Conservation (phyloP, 441 rosid genomes). For the Populus hybrid region DNA sequence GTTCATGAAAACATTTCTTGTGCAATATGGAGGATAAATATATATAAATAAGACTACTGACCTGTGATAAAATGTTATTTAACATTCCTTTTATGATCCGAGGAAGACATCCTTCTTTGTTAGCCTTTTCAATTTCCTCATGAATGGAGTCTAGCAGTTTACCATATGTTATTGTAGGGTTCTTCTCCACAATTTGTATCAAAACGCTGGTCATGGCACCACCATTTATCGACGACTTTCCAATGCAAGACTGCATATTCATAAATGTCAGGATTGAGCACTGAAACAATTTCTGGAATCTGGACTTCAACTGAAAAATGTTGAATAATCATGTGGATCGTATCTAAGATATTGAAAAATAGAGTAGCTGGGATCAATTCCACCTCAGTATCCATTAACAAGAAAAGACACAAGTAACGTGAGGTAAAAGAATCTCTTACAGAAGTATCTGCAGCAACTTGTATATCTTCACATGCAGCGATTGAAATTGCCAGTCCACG, state of each 20-base stretch:
- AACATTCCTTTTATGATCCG: slow-evolving; percentile 24
- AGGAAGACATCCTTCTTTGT: slow-evolving; percentile 28
- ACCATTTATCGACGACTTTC: slow-evolving; percentile 25
- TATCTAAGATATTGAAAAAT: background rate
- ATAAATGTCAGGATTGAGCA: background rate
- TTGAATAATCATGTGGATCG: background rate
- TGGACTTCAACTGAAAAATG: background rate
- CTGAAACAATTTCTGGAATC: background rate
- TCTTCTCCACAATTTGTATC: slow-evolving; percentile 14
- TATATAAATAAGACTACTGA: background rate
- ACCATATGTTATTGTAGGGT: slow-evolving; percentile 33
- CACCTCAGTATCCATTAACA: background rate
- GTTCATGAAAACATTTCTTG: background rate
- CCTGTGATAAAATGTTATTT: slow-evolving; percentile 36
- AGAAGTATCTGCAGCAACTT: slow-evolving; percentile 41
- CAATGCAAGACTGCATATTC: slow-evolving; percentile 35
- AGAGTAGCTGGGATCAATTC: too few species aligned
- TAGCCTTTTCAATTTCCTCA: slow-evolving; percentile 28
- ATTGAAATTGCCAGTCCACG: slow-evolving; percentile 47
- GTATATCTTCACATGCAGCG: slow-evolving; percentile 42
- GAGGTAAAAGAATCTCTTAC: slow-evolving; percentile 19
- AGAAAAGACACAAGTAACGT: background rate
- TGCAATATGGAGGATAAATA: background rate
- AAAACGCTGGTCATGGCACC: slow-evolving; percentile 49
- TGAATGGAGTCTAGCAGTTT: slow-evolving; percentile 32